phyloP scores from a whole-genome alignment of 495 filamentous ascomycete species.

The Recurvomyces mirabilis region DNA sequence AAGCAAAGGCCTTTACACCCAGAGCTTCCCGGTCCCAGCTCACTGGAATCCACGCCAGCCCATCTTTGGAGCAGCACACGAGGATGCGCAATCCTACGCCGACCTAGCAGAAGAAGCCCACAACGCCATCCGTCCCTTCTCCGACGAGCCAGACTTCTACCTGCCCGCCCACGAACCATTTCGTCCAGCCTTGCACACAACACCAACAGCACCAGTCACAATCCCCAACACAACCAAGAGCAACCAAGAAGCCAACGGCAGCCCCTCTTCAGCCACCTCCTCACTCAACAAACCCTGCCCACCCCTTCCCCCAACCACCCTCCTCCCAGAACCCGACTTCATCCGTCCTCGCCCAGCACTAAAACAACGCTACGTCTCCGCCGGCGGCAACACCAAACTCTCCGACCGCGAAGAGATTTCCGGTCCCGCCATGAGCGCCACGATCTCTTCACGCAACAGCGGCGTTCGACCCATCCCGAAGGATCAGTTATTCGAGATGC shows the following conservation, averaged over 20 bases:
- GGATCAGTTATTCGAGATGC: slow-evolving; percentile 4
- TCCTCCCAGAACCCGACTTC: slow-evolving; percentile 7
- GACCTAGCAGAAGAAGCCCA: slow-evolving; percentile 3
- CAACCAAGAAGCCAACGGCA: not conserved
- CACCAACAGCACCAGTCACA: too few species aligned
- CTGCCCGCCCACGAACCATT: not conserved
- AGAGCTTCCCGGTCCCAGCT: slow-evolving; percentile 1
- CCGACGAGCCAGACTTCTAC: not conserved
- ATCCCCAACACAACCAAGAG: not conserved
- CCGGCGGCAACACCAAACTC: slow-evolving; percentile 19
- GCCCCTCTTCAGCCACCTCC: not conserved
- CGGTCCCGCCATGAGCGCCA: slow-evolving; percentile 1
- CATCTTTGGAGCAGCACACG: not conserved
- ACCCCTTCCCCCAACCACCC: not conserved
- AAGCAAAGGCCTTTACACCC: slow-evolving; percentile 2
- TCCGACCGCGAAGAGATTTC: slow-evolving; percentile 13
- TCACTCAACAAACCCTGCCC: not conserved
- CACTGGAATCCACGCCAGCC: not conserved
- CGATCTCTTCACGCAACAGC: not conserved
- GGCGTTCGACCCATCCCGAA: not conserved
- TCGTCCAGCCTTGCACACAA: too few species aligned
- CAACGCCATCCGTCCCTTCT: slow-evolving; percentile 2
- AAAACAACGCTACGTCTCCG: slow-evolving; percentile 21
- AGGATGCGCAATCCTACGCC: slow-evolving; percentile 1
- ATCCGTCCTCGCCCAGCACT: slow-evolving; percentile 11